A percentile compares a stretch with the other conserved stretches of the same genome.
phyloP scores from a whole-genome alignment of 202 grass and related monocot genomes.

The Eragrostis tef region DNA sequence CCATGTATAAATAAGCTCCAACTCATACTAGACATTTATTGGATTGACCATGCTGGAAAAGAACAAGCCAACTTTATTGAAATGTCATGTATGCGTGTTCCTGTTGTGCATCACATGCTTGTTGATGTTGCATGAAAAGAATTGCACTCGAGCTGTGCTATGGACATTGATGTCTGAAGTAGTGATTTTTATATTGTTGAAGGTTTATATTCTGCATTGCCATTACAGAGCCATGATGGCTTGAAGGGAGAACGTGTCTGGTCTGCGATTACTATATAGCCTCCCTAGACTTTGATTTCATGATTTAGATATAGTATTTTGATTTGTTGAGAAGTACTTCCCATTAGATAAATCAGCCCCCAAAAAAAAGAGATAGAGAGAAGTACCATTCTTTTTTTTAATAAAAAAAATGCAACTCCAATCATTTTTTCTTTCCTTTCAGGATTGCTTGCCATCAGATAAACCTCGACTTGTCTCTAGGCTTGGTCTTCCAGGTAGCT shows the following conservation, averaged over 20 bases:
- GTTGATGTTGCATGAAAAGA: slow-evolving; percentile 29
- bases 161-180: not conserved
- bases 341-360: too few relatives aligned
- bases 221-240: not conserved
- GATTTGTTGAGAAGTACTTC: slow-evolving; percentile 20
- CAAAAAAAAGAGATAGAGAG: too few relatives aligned
- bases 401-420: not conserved
- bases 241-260: not conserved
- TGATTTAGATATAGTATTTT: slow-evolving; percentile 13
- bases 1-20: not conserved
- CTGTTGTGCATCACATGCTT: not conserved
- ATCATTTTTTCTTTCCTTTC: slow-evolving; percentile 46
- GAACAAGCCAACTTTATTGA: not conserved
- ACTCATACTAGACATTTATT: slow-evolving; percentile 33
- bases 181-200: not conserved
- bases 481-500: slow-evolving; percentile 88
- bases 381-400: not conserved
- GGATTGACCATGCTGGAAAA: not conserved
- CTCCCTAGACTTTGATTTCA: slow-evolving; percentile 8
- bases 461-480: slow-evolving; percentile 88
- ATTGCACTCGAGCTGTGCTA: not conserved
- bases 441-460: slow-evolving; percentile 78
- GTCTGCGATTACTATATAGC: not conserved
- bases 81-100: not conserved
- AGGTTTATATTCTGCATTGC: not conserved